Evolutionary conservation across 2,329 filamentous ascomycete species (phyloP).

Genomic region (Juglanconis juglandina): DNA sequence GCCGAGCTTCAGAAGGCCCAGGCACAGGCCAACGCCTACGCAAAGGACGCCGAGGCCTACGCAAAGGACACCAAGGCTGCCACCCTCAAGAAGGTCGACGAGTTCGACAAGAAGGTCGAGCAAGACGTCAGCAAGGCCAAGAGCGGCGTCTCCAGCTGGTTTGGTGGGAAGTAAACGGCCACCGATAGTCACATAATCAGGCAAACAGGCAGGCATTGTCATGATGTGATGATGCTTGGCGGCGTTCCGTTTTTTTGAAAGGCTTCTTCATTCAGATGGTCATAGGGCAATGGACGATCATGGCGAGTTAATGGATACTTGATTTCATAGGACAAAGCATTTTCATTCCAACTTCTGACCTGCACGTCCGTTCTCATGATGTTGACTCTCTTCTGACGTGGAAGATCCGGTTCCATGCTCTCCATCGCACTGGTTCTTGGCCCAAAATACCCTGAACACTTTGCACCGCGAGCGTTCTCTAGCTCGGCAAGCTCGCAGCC

Average conservation of each 20-base stretch:
- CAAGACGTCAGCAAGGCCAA: conserved; percentile 77
- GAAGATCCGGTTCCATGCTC: neutral
- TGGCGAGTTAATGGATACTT: neutral
- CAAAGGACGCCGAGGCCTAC: conserved; percentile 59
- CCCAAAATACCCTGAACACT: neutral
- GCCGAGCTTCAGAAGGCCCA: conserved; percentile 60
- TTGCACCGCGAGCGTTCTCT: neutral
- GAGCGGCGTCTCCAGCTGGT: conserved; percentile 80
- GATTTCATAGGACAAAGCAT: neutral
- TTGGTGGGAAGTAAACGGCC: conserved; percentile 56
- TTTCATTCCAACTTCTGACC: neutral
- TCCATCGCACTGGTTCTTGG: neutral
- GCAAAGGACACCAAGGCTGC: conserved; percentile 62
- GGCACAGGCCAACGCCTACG: conserved; percentile 55
- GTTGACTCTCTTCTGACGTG: neutral
- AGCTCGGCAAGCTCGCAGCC: conserved; percentile 42
- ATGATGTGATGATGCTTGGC: neutral
- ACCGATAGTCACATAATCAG: neutral
- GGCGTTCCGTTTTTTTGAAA: conserved; percentile 4
- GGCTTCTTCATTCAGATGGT: neutral
- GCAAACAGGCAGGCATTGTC: neutral
- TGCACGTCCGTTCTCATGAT: no score
- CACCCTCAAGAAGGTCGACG: conserved; percentile 70
- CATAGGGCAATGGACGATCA: neutral
- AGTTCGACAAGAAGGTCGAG: conserved; percentile 79